Percentiles rank a stretch among this genome's conserved stretches.
phyloP scores from a whole-genome alignment of 495 filamentous ascomycete species.

The Aspergillus ostianus region DNA sequence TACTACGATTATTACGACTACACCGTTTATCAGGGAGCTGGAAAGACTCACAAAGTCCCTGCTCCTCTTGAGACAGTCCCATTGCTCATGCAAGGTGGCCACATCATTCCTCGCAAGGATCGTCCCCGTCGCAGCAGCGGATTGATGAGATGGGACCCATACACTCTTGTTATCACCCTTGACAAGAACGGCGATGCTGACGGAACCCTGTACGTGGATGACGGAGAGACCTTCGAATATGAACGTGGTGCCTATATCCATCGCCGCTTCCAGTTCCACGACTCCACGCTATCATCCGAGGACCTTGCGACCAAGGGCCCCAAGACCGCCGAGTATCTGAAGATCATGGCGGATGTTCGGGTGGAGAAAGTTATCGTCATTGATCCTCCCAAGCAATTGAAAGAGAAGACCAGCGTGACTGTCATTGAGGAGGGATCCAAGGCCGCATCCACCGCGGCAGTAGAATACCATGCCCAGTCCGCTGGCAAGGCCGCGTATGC shows the following conservation, averaged over 20 bases:
- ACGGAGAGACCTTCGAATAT: conserved; percentile 90
- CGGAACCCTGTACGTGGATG: conserved; percentile 85
- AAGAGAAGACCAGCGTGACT: conserved; percentile 60
- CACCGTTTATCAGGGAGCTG: conserved; percentile 64
- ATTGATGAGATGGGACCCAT: conserved; percentile 91
- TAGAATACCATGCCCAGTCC: conserved; percentile 61
- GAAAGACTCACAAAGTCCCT: conserved; percentile 63
- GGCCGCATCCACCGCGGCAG: conserved; percentile 46
- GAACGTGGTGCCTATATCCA: conserved; percentile 82
- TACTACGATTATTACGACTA: conserved; percentile 97
- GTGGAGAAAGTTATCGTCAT: conserved; percentile 84
- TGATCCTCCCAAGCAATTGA: conserved; percentile 72
- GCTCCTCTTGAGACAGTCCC: conserved; percentile 85
- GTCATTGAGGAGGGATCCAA: conserved; percentile 69
- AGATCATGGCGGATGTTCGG: conserved; percentile 69
- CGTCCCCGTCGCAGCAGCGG: conserved; percentile 78
- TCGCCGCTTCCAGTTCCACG: conserved; percentile 66
- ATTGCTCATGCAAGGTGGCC: conserved; percentile 85
- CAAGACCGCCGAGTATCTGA: conserved; percentile 70
- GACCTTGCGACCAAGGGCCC: conserved; percentile 49
- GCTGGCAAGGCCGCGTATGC: conserved; percentile 72
- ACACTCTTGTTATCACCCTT: conserved; percentile 83
- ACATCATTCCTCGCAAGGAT: conserved; percentile 88
- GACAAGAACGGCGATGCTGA: conserved; percentile 68
- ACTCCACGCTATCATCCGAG: conserved; percentile 51